Evolutionary conservation across 2,329 filamentous ascomycete species (phyloP).

Genomic region (Cladophialophora exuberans): DNA sequence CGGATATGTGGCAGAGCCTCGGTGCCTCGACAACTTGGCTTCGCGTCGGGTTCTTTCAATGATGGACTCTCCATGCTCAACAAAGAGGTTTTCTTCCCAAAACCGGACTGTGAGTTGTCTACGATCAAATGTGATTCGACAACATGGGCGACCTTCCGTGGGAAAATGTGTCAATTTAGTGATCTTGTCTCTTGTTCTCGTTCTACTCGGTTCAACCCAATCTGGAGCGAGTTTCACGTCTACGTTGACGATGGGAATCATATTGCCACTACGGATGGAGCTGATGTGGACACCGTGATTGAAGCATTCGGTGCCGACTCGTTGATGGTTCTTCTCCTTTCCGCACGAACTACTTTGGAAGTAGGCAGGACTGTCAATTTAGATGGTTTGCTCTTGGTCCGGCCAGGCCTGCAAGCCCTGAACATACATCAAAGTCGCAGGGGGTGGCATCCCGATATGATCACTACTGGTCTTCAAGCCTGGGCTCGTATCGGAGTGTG

Average conservation of each 20-base stretch:
- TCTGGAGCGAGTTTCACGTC: not conserved
- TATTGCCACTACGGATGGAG: not conserved
- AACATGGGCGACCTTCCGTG: not conserved
- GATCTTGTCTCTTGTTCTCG: not conserved
- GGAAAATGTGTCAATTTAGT: not conserved
- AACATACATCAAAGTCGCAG: not conserved
- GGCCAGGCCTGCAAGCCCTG: not conserved
- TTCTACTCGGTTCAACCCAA: not conserved
- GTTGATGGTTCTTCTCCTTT: not conserved
- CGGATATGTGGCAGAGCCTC: not conserved
- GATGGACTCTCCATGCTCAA: conserved; percentile 3
- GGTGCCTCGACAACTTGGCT: not conserved
- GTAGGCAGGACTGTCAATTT: not conserved
- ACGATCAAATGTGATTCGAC: not conserved
- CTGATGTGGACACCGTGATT: not conserved
- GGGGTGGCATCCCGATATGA: not conserved
- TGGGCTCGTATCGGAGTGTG: not conserved
- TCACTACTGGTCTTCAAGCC: not conserved
- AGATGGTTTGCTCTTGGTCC: not conserved
- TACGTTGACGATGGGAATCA: not conserved
- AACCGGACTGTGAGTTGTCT: not conserved
- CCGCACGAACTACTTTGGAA: not conserved
- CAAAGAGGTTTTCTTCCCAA: not conserved
- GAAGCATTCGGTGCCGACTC: not conserved
- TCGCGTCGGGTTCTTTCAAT: not conserved